phyloP scores from a whole-genome alignment of 257 asterid species.

The Misopates orontium region DNA sequence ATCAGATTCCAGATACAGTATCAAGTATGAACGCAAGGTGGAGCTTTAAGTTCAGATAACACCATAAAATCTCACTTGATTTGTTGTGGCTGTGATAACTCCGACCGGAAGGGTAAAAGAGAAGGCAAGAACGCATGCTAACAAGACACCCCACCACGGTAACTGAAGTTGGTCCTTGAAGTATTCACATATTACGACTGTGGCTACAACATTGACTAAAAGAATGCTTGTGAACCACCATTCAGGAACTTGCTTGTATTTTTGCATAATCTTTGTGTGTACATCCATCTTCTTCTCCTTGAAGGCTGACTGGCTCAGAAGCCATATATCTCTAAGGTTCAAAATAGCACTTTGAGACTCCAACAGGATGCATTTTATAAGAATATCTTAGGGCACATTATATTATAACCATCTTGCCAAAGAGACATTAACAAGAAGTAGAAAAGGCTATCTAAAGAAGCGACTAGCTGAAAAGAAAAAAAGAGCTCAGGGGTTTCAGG shows the following conservation, averaged over 20 bases:
- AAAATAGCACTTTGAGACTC: slow-evolving; percentile 27
- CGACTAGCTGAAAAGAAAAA: neutral
- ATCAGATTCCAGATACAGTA: neutral
- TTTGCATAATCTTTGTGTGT: slow-evolving; percentile 89
- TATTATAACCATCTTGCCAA: too few species aligned
- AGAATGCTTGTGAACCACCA: slow-evolving; percentile 88
- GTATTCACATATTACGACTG: slow-evolving; percentile 67
- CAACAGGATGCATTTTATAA: neutral
- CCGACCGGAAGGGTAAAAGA: slow-evolving; percentile 89
- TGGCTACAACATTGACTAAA: slow-evolving; percentile 50
- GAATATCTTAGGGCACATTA: neutral
- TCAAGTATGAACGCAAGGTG: neutral
- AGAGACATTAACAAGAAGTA: neutral
- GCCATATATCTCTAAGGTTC: slow-evolving; percentile 68
- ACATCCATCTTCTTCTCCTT: slow-evolving; percentile 71
- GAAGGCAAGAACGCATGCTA: slow-evolving; percentile 86
- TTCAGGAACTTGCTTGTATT: slow-evolving; percentile 83
- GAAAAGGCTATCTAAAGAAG: neutral
- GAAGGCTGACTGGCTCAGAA: slow-evolving; percentile 76
- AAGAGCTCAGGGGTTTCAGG: too few species aligned
- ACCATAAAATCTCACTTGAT: slow-evolving; percentile 55
- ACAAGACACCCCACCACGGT: slow-evolving; percentile 97
- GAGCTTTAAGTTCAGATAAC: too few species aligned
- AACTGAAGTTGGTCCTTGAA: slow-evolving; percentile 77
- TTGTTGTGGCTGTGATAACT: slow-evolving; percentile 81